Conservation (phyloP, 2,329 filamentous ascomycete genomes). For the Tolypocladium pustulatum region DNA sequence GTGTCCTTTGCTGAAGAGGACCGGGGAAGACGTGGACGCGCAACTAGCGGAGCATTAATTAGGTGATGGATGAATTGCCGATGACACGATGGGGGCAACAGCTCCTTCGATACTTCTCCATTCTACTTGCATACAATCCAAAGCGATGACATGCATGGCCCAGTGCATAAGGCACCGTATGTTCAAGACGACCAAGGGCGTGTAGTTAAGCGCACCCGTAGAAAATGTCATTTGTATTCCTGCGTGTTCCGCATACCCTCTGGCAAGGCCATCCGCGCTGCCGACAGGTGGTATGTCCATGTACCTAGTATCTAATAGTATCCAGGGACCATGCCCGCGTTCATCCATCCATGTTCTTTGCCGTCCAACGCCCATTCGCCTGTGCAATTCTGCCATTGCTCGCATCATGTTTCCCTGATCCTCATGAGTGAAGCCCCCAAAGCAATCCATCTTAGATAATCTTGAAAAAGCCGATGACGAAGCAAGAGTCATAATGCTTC, state of each 20-base stretch:
- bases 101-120: neutral
- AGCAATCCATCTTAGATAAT: neutral
- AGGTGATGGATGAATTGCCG: neutral
- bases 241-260: neutral
- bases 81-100: neutral
- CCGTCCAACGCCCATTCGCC: neutral
- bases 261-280: neutral
- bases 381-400: conserved; percentile 2
- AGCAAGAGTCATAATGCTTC: neutral
- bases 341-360: neutral
- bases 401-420: neutral
- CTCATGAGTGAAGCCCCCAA: neutral
- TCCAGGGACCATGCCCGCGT: neutral
- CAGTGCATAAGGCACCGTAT: too few relatives aligned
- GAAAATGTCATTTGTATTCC: neutral
- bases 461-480: neutral
- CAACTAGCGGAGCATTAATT: too few relatives aligned
- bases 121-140: neutral
- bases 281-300: neutral
- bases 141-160: neutral
- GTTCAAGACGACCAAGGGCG: neutral
- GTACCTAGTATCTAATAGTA: neutral
- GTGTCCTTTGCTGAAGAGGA: neutral
- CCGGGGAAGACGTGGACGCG: neutral
- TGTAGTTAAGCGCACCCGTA: neutral